A percentile compares a stretch with the other conserved stretches of the same genome.
Evolutionary conservation across 768 basidiomycete genomes (phyloP).

Genomic region (Suillus ampliporus): DNA sequence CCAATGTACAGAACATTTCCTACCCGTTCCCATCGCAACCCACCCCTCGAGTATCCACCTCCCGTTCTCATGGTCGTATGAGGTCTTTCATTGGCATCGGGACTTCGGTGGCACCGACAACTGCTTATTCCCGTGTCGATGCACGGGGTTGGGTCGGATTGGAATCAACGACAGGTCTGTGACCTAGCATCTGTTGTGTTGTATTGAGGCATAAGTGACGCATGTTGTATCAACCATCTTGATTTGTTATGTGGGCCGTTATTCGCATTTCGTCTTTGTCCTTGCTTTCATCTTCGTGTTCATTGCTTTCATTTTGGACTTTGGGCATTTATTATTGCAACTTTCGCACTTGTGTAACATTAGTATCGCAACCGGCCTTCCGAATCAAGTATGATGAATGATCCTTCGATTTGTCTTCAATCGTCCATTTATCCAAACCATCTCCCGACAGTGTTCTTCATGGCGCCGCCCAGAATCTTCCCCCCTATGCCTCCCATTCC

Average conservation of each 20-base stretch:
- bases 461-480: constrained; percentile 78
- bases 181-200: constrained; percentile 15
- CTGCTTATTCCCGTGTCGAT: constrained; percentile 83
- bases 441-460: constrained; percentile 81
- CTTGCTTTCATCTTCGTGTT: constrained; percentile 25
- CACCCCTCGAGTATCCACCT: constrained; percentile 75
- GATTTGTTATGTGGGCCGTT: constrained; percentile 19
- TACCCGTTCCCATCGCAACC: constrained; percentile 63
- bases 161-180: constrained; percentile 34
- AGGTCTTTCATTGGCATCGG: constrained; percentile 77
- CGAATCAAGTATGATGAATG: constrained; percentile 12
- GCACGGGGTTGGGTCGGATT: constrained; percentile 79
- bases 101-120: constrained; percentile 74
- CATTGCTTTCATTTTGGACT: constrained; percentile 22
- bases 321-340: constrained; percentile 25
- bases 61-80: constrained; percentile 68
- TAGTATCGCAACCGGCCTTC: constrained; percentile 23
- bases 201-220: constrained; percentile 12
- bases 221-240: constrained; percentile 8
- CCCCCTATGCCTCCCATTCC: constrained; percentile 85
- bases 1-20: constrained; percentile 50
- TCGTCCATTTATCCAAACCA: constrained; percentile 61
- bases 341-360: constrained; percentile 38
- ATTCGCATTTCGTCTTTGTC: constrained; percentile 26
- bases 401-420: no score